These are phyloP conservation scores for Metschnikowia cubensis DNA, from an alignment of 805 yeast species.

Conservation along the genomic window DNA sequence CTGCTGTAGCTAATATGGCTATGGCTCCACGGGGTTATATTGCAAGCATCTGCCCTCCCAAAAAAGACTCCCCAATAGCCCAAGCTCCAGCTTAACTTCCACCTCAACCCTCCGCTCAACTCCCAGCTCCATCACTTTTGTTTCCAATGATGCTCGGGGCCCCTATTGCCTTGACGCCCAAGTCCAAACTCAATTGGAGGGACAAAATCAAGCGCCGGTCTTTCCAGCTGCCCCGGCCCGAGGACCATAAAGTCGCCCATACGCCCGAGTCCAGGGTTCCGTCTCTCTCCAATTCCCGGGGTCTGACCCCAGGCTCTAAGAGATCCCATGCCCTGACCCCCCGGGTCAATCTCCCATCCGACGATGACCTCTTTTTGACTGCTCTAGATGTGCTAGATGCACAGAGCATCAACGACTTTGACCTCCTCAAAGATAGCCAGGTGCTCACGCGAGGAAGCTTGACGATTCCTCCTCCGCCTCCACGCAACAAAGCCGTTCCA, in stretches of 20 bases:
- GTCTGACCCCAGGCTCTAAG: conserved; percentile 12
- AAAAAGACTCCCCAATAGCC: background rate
- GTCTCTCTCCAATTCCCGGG: conserved; percentile 12
- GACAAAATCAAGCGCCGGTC: conserved; percentile 10
- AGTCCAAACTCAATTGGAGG: conserved; percentile 10
- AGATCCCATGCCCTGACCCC: conserved; percentile 3
- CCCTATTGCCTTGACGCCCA: conserved; percentile 4
- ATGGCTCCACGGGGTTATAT: background rate
- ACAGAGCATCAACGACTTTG: conserved; percentile 8
- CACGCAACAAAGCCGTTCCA: conserved; percentile 4
- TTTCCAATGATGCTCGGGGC: conserved; percentile 7
- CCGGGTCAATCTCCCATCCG: background rate
- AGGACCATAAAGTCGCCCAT: background rate
- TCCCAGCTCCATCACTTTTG: background rate
- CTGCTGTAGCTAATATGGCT: background rate
- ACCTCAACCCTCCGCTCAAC: background rate
- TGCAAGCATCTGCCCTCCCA: background rate
- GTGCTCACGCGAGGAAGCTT: conserved; percentile 11
- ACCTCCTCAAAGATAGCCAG: conserved; percentile 12
- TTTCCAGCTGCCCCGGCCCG: conserved; percentile 2
- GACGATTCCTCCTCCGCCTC: conserved; percentile 19
- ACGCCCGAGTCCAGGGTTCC: conserved; percentile 11
- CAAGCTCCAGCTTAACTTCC: background rate
- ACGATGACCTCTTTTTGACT: conserved; percentile 12
- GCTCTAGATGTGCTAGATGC: conserved; percentile 17